These are phyloP conservation scores for Penicillium sp. DNA, from an alignment of 2,329 filamentous ascomycete genomes.

Conservation along the genomic window DNA sequence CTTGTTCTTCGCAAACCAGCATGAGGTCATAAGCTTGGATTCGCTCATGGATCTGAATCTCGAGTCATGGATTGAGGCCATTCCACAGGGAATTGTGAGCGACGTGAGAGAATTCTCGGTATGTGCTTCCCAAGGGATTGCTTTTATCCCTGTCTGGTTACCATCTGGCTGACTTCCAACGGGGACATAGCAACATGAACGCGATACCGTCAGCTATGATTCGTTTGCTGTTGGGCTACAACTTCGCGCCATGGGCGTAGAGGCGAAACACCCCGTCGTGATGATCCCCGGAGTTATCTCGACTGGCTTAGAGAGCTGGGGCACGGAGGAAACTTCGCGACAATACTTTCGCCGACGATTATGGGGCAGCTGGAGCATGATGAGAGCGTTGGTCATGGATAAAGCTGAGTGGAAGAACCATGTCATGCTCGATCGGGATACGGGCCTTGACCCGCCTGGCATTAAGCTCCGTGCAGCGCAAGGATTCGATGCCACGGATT, in stretches of 20 bases:
- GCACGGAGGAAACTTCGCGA: slow-evolving; percentile 77
- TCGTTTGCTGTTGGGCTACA: slow-evolving; percentile 88
- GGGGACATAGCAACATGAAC: slow-evolving; percentile 65
- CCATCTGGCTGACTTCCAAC: slow-evolving; percentile 9
- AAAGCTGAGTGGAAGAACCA: slow-evolving; percentile 94
- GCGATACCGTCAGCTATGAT: slow-evolving; percentile 86
- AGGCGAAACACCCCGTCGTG: slow-evolving; percentile 81
- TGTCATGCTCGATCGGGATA: slow-evolving; percentile 91
- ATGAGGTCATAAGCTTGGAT: slow-evolving; percentile 85
- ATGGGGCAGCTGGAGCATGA: slow-evolving; percentile 99
- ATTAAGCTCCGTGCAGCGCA: slow-evolving; percentile 91
- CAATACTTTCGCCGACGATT: slow-evolving; percentile 91
- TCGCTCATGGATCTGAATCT: slow-evolving; percentile 69
- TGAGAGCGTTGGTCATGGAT: slow-evolving; percentile 87
- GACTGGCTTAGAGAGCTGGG: slow-evolving; percentile 94
- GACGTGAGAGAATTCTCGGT: slow-evolving; percentile 85
- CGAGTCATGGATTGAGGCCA: slow-evolving; percentile 79
- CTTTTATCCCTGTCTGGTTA: not conserved
- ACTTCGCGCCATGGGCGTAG: slow-evolving; percentile 73
- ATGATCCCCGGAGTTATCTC: slow-evolving; percentile 99
- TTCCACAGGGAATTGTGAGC: slow-evolving; percentile 79
- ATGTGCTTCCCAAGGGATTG: slow-evolving; percentile 31
- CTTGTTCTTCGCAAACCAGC: slow-evolving; percentile 83
- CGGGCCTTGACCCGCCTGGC: slow-evolving; percentile 83
- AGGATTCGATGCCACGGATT: slow-evolving; percentile 96